These are phyloP conservation scores for Cercospora canescens DNA, from an alignment of 2,329 filamentous ascomycete species.

Conservation along the genomic window DNA sequence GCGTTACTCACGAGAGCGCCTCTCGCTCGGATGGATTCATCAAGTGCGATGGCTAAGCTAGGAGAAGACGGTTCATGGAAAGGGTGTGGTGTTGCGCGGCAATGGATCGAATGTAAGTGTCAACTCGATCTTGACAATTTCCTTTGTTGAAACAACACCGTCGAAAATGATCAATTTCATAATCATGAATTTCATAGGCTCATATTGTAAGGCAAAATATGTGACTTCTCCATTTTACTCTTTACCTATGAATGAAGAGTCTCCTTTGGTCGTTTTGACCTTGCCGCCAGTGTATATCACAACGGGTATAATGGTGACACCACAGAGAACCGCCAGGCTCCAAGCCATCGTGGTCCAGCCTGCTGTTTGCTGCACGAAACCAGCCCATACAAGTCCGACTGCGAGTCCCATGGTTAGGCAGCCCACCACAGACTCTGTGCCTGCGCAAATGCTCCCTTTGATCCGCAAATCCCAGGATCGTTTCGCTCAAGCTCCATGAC, in stretches of 20 bases:
- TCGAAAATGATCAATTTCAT: too few relatives aligned
- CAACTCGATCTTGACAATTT: too few relatives aligned
- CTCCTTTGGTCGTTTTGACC: neutral
- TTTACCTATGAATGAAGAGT: neutral
- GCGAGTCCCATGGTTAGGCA: neutral
- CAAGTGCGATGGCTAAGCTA: too few relatives aligned
- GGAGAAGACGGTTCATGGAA: too few relatives aligned
- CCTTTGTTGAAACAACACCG: too few relatives aligned
- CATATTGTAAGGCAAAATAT: too few relatives aligned
- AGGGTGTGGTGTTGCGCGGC: too few relatives aligned
- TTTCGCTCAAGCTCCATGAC: neutral
- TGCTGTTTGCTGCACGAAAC: slow-evolving; percentile 5
- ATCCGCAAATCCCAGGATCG: neutral
- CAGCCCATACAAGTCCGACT: neutral
- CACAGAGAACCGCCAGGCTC: slow-evolving; percentile 1
- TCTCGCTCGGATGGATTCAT: too few relatives aligned
- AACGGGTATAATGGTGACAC: neutral
- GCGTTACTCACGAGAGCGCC: too few relatives aligned
- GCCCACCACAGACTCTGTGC: neutral
- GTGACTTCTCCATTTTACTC: neutral
- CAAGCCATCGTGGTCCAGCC: slow-evolving; percentile 9
- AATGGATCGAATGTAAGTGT: too few relatives aligned
- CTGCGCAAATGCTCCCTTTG: neutral
- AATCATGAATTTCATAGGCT: too few relatives aligned
- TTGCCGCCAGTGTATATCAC: neutral